These are phyloP conservation scores for Infundibulicybe gibba DNA, from an alignment of 768 basidiomycete genomes.

Conservation along the genomic window DNA sequence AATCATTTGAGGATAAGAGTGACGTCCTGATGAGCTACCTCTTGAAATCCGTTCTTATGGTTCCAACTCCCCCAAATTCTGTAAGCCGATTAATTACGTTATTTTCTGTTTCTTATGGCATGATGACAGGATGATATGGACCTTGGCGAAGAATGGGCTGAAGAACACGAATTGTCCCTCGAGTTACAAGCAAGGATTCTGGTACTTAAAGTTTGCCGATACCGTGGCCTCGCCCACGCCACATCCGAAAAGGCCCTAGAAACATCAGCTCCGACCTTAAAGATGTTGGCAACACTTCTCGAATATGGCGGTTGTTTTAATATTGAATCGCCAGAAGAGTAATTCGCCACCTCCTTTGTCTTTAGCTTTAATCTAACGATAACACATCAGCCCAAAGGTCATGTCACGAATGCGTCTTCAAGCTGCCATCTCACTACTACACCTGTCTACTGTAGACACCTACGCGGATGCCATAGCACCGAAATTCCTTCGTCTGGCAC, in stretches of 20 bases:
- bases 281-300: constrained; percentile 71
- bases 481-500: constrained; percentile 66
- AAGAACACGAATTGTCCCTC: constrained; percentile 57
- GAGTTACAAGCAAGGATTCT: constrained; percentile 68
- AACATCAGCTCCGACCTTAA: constrained; percentile 71
- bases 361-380: constrained; percentile 1
- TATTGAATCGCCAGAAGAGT: constrained; percentile 42
- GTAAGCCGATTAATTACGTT: constrained; percentile 29
- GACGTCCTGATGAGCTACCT: constrained; percentile 71
- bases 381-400: constrained; percentile 43
- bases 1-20: constrained; percentile 76
- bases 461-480: constrained; percentile 56
- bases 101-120: neutral
- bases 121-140: constrained; percentile 55
- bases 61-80: constrained; percentile 38
- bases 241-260: constrained; percentile 54
- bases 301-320: constrained; percentile 64
- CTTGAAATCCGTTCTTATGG: constrained; percentile 67
- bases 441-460: constrained; percentile 57
- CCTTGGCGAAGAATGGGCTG: constrained; percentile 71
- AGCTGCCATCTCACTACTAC: constrained; percentile 77
- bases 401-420: constrained; percentile 80
- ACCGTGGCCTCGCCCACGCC: constrained; percentile 74
- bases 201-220: constrained; percentile 76
- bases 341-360: constrained; percentile 12